Evolutionary conservation across 805 yeast genomes (phyloP).

Genomic region (Kazachstania martiniae): DNA sequence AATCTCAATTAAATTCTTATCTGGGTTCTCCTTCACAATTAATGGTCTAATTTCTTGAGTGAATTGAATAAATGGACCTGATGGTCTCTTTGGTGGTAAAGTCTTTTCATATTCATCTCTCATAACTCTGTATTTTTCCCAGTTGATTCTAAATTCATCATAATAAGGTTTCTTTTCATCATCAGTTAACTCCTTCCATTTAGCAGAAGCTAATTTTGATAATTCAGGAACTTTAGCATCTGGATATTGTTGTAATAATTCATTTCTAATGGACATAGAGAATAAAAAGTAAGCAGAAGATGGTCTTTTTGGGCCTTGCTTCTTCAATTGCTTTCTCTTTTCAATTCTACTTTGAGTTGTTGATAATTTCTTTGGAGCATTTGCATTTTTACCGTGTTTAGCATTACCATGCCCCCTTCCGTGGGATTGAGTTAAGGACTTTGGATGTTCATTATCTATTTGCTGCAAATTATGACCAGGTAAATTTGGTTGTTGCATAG

Average conservation of each 20-base stretch:
- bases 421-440: not conserved
- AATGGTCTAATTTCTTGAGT: slow-evolving; percentile 27
- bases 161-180: slow-evolving; percentile 75
- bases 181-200: slow-evolving; percentile 74
- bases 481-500: not conserved
- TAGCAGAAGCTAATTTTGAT: slow-evolving; percentile 68
- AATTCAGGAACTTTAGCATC: slow-evolving; percentile 31
- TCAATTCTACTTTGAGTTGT: slow-evolving; percentile 29
- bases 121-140: slow-evolving; percentile 27
- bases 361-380: slow-evolving; percentile 24
- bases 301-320: slow-evolving; percentile 30
- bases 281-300: slow-evolving; percentile 30
- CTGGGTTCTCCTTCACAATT: slow-evolving; percentile 25
- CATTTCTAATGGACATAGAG: slow-evolving; percentile 26
- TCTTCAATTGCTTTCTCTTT: slow-evolving; percentile 26
- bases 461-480: slow-evolving; percentile 1
- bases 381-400: slow-evolving; percentile 1
- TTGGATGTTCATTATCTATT: not conserved
- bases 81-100: slow-evolving; percentile 30
- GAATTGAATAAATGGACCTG: slow-evolving; percentile 29
- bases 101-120: slow-evolving; percentile 28
- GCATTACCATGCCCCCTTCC: not conserved
- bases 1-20: slow-evolving; percentile 25
- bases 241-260: slow-evolving; percentile 23
- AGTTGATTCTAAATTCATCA: slow-evolving; percentile 33